These are phyloP conservation scores for Gymnopilus dilepis DNA, from an alignment of 768 basidiomycete species.

Conservation along the genomic window DNA sequence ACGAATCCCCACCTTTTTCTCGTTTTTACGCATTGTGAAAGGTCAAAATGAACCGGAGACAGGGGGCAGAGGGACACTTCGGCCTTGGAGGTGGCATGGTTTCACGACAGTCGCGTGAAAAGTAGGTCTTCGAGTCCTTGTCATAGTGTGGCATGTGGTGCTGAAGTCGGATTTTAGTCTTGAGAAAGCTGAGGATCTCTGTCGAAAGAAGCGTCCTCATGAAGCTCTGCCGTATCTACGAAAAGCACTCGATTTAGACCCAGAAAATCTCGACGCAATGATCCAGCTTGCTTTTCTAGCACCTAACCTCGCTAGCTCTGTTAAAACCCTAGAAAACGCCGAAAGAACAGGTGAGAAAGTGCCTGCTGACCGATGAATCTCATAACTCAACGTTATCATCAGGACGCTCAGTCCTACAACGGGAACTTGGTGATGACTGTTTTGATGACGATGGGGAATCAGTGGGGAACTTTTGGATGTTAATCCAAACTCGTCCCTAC, in stretches of 20 bases:
- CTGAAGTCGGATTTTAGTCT: background rate
- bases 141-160: background rate
- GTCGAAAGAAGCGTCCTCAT: constrained; percentile 5
- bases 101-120: constrained; percentile 32
- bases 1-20: too few species aligned
- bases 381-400: background rate
- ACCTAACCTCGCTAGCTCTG: background rate
- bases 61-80: constrained; percentile 22
- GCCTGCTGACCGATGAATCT: background rate
- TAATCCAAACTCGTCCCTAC: constrained; percentile 48
- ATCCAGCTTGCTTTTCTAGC: constrained; percentile 14
- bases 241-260: constrained; percentile 43
- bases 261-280: constrained; percentile 16
- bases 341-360: constrained; percentile 4
- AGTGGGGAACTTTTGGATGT: constrained; percentile 42
- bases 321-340: constrained; percentile 6
- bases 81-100: constrained; percentile 36
- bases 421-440: constrained; percentile 34
- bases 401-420: constrained; percentile 26
- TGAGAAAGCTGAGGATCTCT: constrained; percentile 7
- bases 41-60: constrained; percentile 11
- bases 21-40: too few species aligned
- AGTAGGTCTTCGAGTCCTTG: constrained; percentile 19
- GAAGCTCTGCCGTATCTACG: constrained; percentile 39
- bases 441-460: constrained; percentile 43